Conservation (phyloP, 352 stramenopile species). For the Pythium pyrilobum region DNA sequence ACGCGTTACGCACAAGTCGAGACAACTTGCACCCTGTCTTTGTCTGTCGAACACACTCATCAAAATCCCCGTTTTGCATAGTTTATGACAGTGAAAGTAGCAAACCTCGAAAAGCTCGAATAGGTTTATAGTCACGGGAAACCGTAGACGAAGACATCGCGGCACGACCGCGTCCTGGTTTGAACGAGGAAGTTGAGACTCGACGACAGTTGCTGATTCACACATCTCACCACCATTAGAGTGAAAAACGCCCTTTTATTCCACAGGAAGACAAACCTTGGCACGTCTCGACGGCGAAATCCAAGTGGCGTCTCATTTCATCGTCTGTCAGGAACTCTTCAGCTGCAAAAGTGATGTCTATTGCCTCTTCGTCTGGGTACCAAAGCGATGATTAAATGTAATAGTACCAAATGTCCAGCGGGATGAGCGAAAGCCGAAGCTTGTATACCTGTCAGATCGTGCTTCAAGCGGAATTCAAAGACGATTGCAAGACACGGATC, state of each 20-base stretch:
- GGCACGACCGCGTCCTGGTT: background rate
- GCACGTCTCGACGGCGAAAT: constrained; percentile 29
- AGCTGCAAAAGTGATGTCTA: constrained; percentile 39
- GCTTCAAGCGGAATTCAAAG: constrained; percentile 28
- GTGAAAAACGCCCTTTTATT: background rate
- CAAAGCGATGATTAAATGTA: background rate
- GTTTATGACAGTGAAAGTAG: background rate
- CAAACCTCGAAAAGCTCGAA: constrained; percentile 19
- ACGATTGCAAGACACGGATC: constrained; percentile 12
- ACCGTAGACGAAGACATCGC: constrained; percentile 28
- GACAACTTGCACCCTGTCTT: constrained; percentile 14
- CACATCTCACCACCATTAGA: background rate
- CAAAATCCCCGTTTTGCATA: background rate
- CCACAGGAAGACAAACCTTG: constrained; percentile 25
- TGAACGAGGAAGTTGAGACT: background rate
- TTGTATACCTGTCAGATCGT: constrained; percentile 20
- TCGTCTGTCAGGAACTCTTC: constrained; percentile 38
- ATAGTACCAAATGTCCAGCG: no score
- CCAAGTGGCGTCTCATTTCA: constrained; percentile 26
- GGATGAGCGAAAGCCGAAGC: background rate
- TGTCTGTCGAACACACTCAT: background rate
- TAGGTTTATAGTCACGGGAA: constrained; percentile 36
- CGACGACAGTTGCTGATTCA: constrained; percentile 5
- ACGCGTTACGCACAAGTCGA: constrained; percentile 25
- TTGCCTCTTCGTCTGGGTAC: constrained; percentile 39